Evolutionary conservation across 441 rosid species (phyloP).

Genomic region (Daphne laureola): DNA sequence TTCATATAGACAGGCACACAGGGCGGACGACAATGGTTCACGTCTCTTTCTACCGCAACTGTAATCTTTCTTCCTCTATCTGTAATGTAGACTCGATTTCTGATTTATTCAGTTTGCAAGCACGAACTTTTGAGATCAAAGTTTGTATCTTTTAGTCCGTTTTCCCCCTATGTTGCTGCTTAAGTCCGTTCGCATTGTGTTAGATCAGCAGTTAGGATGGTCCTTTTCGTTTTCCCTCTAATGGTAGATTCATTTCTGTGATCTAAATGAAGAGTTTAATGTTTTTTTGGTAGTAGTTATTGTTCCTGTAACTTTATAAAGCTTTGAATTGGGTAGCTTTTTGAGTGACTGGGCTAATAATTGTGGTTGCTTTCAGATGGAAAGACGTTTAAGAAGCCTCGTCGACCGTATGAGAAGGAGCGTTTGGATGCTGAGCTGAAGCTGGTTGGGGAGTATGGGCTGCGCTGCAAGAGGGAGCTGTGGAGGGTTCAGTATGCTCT

Average conservation of each 20-base stretch:
- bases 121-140: too few relatives aligned
- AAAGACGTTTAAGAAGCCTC: constrained; percentile 81
- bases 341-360: neutral
- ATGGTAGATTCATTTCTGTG: too few relatives aligned
- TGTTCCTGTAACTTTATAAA: too few relatives aligned
- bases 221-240: neutral
- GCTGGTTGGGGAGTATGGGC: constrained; percentile 82
- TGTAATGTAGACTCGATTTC: neutral
- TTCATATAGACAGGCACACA: neutral
- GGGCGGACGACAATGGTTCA: constrained; percentile 40
- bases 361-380: constrained; percentile 32
- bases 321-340: too few relatives aligned
- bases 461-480: constrained; percentile 72
- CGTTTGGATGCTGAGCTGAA: constrained; percentile 75
- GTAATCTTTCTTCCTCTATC: constrained; percentile 26
- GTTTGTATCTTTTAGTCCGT: neutral
- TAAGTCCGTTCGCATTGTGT: neutral
- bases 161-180: too few relatives aligned
- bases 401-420: constrained; percentile 91
- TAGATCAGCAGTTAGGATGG: neutral
- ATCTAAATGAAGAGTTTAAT: too few relatives aligned
- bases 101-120: too few relatives aligned
- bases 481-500: constrained; percentile 82
- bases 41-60: constrained; percentile 70
- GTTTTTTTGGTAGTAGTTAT: too few relatives aligned